Evolutionary conservation across 1,284 basidiomycete species (phyloP), one percentile per base, ranked within the genome.

Genomic region (Ganoderma multipileum): DNA sequence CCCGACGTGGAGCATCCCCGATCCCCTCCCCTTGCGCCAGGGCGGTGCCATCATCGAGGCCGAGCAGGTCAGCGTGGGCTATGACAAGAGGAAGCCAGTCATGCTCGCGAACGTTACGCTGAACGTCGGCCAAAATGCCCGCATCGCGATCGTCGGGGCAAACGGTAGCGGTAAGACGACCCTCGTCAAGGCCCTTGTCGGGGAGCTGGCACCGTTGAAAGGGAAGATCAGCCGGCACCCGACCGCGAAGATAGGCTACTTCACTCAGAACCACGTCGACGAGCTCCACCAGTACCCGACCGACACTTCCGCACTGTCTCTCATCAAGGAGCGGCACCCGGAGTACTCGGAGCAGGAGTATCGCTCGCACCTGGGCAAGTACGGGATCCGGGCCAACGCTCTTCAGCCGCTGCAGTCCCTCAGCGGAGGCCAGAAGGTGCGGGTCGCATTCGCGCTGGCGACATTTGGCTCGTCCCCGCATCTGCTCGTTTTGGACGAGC

Each of bases 401-500:
- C 84, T 68, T 78, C 83, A 16, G 38, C 84, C 86, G 0, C 74
- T 89, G 36, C 76, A 74, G 3, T 78, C 79, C 16, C 77, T 90
- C n/a, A 86, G 84, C 41, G 89, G 90, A 33, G 90, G 90, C 8
- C 90, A 92, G 73, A 87, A 89, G 76, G 85, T 86, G 30, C 70
- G 76, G 50, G 67, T 86, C 20, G 85, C 85, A 0, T 79, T 87
- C n/a, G 84, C 84, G 5, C 76, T 84, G 50, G 79, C 83, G 42
- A 78, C 85, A 26, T 87, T 84, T 70, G 81, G 81, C 8, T 85
- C 86, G 0, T 86, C 89, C 83, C 97, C 97, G 6, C 97, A 99
- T 84, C 82, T 99, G 30, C 86, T 99, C 36, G 84, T 99, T 41
- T 89, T 98, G 72, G 97, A 98, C 79, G 94, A 96, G 81, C 91